phyloP scores from a whole-genome alignment of 1,284 basidiomycete species.

The Pterula multifida region DNA sequence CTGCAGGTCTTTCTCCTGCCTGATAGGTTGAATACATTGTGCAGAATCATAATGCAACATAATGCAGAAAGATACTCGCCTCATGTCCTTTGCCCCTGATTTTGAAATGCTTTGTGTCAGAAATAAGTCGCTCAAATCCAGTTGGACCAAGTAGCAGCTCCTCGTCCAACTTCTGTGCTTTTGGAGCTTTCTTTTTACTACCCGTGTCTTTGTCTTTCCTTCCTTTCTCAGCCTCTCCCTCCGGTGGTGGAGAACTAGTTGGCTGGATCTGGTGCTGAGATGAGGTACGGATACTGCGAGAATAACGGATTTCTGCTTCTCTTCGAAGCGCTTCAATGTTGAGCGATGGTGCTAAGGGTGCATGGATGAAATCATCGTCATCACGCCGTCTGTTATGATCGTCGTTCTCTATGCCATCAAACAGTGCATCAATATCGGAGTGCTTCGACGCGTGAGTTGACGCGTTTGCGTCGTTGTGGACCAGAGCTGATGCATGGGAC shows the following conservation, averaged over 20 bases:
- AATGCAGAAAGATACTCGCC: slow-evolving; percentile 29
- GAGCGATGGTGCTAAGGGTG: slow-evolving; percentile 32
- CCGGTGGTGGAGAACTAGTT: slow-evolving; percentile 9
- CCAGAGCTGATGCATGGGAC: slow-evolving; percentile 12
- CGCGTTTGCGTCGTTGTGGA: not conserved
- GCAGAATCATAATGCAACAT: slow-evolving; percentile 1
- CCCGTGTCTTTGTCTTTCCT: slow-evolving; percentile 21
- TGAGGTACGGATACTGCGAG: not conserved
- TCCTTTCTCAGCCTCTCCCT: slow-evolving; percentile 16
- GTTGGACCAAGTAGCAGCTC: slow-evolving; percentile 53
- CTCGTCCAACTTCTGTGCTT: slow-evolving; percentile 57
- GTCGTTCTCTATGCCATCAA: slow-evolving; percentile 41
- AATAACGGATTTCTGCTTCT: not conserved
- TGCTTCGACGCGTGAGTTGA: not conserved
- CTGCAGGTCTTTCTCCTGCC: slow-evolving; percentile 64
- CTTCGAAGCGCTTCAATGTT: slow-evolving; percentile 16
- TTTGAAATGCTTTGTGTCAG: slow-evolving; percentile 63
- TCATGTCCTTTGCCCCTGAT: slow-evolving; percentile 84
- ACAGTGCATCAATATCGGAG: slow-evolving; percentile 47
- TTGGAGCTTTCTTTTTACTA: slow-evolving; percentile 36
- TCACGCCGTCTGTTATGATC: slow-evolving; percentile 17
- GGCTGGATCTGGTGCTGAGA: not conserved
- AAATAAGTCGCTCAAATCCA: slow-evolving; percentile 71
- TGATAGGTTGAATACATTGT: slow-evolving; percentile 2
- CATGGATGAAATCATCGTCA: slow-evolving; percentile 22